phyloP scores from a whole-genome alignment of 306 rosid genomes.

The Carpinus fangiana region DNA sequence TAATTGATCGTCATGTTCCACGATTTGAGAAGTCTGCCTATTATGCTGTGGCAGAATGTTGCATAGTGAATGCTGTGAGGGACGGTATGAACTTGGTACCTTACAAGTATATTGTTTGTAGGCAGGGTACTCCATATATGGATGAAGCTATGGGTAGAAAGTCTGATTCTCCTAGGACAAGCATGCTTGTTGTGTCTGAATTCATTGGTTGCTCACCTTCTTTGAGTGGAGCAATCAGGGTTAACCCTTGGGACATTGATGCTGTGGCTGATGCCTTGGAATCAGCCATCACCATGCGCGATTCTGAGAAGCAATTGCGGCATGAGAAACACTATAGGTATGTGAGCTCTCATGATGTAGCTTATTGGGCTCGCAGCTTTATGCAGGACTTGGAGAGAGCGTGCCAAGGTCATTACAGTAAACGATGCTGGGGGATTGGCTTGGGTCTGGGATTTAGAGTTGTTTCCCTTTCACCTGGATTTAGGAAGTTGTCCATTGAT shows the following conservation, averaged over 20 bases:
- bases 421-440: conserved; percentile 84
- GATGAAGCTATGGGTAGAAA: conserved; percentile 53
- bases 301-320: conserved; percentile 66
- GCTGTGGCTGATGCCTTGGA: conserved; percentile 77
- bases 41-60: conserved; percentile 82
- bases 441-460: conserved; percentile 77
- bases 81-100: conserved; percentile 94
- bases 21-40: conserved; percentile 78
- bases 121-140: conserved; percentile 64
- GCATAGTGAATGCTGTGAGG: conserved; percentile 84
- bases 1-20: conserved; percentile 74
- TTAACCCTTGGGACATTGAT: conserved; percentile 86
- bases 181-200: conserved; percentile 90
- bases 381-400: conserved; percentile 83
- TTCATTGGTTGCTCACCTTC: conserved; percentile 92
- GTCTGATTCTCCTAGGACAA: conserved; percentile 47
- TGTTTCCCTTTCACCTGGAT: conserved; percentile 63
- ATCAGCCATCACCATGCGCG: conserved; percentile 59
- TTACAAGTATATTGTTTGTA: conserved; percentile 74
- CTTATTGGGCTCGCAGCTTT: conserved; percentile 86
- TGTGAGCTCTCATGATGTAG: conserved; percentile 83
- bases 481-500: conserved; percentile 64
- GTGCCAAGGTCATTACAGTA: conserved; percentile 70
- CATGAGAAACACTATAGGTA: conserved; percentile 83
- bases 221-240: conserved; percentile 87